Percentiles rank a stretch among this genome's conserved stretches.
phyloP scores from a whole-genome alignment of 1,139 yeast genomes.

The Kurtzmaniella quercitrusa region DNA sequence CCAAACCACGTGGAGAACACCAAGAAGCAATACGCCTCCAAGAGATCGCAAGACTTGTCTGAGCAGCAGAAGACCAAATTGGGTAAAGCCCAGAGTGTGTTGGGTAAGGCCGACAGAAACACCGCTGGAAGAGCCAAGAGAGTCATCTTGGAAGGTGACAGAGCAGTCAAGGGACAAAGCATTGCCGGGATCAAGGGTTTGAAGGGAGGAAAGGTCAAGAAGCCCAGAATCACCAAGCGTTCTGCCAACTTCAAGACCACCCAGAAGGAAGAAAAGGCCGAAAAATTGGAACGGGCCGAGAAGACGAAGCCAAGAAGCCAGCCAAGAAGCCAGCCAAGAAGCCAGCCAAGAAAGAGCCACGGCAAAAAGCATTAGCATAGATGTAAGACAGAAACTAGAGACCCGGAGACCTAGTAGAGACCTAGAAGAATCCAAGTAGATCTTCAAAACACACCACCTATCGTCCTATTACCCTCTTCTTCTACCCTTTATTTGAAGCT shows the following conservation, averaged over 20 bases:
- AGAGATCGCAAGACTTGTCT: conserved; percentile 28
- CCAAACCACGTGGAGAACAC: conserved; percentile 42
- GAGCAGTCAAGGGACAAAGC: conserved; percentile 69
- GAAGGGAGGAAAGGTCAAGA: conserved; percentile 47
- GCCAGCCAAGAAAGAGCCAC: neutral
- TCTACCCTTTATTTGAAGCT: no score
- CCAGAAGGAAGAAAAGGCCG: conserved; percentile 12
- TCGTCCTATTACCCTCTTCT: no score
- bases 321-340: no score
- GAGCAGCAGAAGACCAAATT: conserved; percentile 70
- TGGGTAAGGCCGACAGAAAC: conserved; percentile 78
- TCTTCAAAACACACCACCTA: no score
- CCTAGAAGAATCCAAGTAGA: no score
- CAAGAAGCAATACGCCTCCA: conserved; percentile 22
- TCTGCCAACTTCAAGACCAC: conserved; percentile 54
- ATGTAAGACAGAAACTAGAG: no score
- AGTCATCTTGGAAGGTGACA: conserved; percentile 65
- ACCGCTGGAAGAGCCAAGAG: conserved; percentile 47
- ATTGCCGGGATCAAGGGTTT: conserved; percentile 57
- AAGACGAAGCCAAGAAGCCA: no score
- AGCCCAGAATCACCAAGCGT: conserved; percentile 66
- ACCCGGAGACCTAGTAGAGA: no score
- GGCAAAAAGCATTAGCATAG: neutral
- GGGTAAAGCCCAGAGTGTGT: conserved; percentile 71
- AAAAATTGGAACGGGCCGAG: conserved; percentile 4